Percentiles rank a stretch among this genome's conserved stretches.
Evolutionary conservation across 352 stramenopile genomes (phyloP).

Genomic region (Phytophthora constricta): DNA sequence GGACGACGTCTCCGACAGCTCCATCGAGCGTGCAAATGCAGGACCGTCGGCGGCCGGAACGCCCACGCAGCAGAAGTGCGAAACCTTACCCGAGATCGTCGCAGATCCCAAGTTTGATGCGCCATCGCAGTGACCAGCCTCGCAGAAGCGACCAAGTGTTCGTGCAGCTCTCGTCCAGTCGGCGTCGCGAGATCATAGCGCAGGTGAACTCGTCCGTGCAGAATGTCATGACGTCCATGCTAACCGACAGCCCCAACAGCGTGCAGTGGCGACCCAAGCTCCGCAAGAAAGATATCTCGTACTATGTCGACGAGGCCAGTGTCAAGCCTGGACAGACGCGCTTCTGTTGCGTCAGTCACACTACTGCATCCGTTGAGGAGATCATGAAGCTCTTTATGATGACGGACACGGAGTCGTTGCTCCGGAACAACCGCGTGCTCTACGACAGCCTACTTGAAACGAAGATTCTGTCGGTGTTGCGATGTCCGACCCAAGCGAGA

Average conservation of each 20-base stretch:
- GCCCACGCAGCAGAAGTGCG: slow-evolving; percentile 11
- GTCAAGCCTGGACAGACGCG: slow-evolving; percentile 46
- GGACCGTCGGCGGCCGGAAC: background rate
- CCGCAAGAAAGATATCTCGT: slow-evolving; percentile 52
- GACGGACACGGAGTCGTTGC: slow-evolving; percentile 41
- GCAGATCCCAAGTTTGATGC: slow-evolving; percentile 14
- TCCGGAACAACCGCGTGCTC: slow-evolving; percentile 52
- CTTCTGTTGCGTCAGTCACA: slow-evolving; percentile 65
- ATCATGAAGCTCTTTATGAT: slow-evolving; percentile 61
- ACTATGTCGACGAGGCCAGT: slow-evolving; percentile 56
- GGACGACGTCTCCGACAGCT: slow-evolving; percentile 23
- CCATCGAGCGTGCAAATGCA: too few species aligned
- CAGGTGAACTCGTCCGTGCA: slow-evolving; percentile 40
- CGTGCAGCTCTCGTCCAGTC: slow-evolving; percentile 28
- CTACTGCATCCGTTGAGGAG: slow-evolving; percentile 41
- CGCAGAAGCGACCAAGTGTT: slow-evolving; percentile 14
- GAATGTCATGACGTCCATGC: slow-evolving; percentile 56
- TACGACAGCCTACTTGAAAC: slow-evolving; percentile 58
- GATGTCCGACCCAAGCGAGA: slow-evolving; percentile 35
- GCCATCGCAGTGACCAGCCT: slow-evolving; percentile 20
- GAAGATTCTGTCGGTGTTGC: slow-evolving; percentile 48
- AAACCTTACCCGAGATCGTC: slow-evolving; percentile 14
- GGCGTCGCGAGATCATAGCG: slow-evolving; percentile 34
- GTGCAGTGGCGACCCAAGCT: slow-evolving; percentile 55
- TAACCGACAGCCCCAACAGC: slow-evolving; percentile 38